These are phyloP conservation scores for Kwoniella europaea DNA, from an alignment of 768 basidiomycete species.

Conservation along the genomic window DNA sequence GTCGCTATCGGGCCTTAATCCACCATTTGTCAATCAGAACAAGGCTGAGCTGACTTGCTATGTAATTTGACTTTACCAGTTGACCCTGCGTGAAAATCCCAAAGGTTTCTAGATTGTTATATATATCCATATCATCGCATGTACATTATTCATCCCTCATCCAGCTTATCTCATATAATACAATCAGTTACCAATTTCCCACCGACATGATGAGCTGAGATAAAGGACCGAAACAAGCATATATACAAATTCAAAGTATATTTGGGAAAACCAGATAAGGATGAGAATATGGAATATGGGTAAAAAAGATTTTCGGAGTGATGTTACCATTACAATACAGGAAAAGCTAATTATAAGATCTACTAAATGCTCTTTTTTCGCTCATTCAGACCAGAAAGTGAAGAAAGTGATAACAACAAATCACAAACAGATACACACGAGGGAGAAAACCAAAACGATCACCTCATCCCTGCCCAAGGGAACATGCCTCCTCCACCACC, in stretches of 20 bases:
- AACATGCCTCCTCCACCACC: slow-evolving; percentile 18
- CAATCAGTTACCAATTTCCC: background rate
- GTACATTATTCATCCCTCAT: background rate
- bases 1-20: background rate
- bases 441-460: background rate
- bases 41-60: background rate
- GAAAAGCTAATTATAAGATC: background rate
- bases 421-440: background rate
- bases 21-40: background rate
- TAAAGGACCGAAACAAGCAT: too few relatives aligned
- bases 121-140: slow-evolving; percentile 1
- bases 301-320: background rate
- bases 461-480: slow-evolving; percentile 21
- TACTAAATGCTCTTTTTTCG: background rate
- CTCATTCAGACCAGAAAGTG: too few relatives aligned
- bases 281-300: background rate
- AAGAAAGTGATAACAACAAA: too few relatives aligned
- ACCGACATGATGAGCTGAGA: background rate
- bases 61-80: slow-evolving; percentile 55
- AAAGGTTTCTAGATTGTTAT: slow-evolving; percentile 74
- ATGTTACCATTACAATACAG: background rate
- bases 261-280: too few relatives aligned
- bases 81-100: slow-evolving; percentile 85
- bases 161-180: too few relatives aligned
- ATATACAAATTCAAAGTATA: too few relatives aligned